Base-by-base conservation (phyloP, 192 early-diverging fungal genomes). In the Bifiguratus adelaidae region DNA sequence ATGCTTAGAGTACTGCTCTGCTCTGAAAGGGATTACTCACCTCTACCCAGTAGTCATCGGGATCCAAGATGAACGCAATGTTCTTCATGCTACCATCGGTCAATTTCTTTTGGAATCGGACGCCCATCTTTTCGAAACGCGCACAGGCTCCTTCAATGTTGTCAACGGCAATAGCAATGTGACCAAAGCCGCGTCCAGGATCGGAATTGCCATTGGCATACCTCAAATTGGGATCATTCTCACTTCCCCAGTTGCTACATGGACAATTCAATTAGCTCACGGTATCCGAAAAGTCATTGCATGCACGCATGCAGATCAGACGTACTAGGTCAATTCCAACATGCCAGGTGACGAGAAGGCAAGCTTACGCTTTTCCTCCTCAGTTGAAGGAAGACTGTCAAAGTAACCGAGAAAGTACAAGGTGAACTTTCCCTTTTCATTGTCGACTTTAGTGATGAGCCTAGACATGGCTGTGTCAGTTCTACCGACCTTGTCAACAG, bases 31-130 rank as follows among this genome's bases (percentile, higher is more conserved):
- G 44, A 20, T 45, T 45, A 18, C 28, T 45, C 2, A 81, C 20
- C 58, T 88, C 88, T 41, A 88, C 60, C 74, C 85, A 84, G 60
- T 88, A 91, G 55, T 82, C 82, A 62, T 91, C 89, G 27, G 89
- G 89, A 44, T 91, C 89, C 25, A 70, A 50, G 32, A 86, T 77
- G 53, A 91, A 91, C 8, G 86, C 86, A 69, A 91, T 88, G 58
- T 76, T 68, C 58, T 82, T 83, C 86, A 86, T 88, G 15, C 63
- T 74, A 23, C 85, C 88, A 30, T 87, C 85, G 5, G 69, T 55
- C 8, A 78, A 78, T 18, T 69, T 61, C 75, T 91, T 91, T 58
- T 82, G 57, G 50, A 86, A 88, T 44, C 70, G 80, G 53, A 86
- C 86, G 28, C 72, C 80, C 32, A 77, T 41, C 21, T 69, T 41